Percentiles rank a stretch among this genome's conserved stretches.
Conservation (phyloP, 1,139 yeast genomes). For the Yamadazyma blattariae region DNA sequence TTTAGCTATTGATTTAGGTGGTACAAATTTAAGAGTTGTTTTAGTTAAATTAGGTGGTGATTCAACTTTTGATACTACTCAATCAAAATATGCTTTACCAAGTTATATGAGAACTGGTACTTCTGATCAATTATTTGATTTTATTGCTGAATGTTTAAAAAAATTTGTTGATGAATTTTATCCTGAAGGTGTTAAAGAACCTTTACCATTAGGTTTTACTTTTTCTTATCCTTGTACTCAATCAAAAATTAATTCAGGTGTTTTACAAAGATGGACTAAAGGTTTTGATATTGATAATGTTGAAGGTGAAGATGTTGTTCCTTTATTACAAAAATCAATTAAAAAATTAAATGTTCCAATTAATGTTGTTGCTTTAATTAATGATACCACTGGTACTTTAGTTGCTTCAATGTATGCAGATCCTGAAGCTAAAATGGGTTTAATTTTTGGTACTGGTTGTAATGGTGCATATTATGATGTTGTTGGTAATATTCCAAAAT, state of each 20-base stretch:
- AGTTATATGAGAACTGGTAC: slow-evolving; percentile 72
- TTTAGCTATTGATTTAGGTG: slow-evolving; percentile 93
- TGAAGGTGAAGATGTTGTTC: slow-evolving; percentile 93
- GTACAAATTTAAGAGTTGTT: slow-evolving; percentile 90
- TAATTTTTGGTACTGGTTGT: slow-evolving; percentile 97
- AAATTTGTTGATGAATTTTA: slow-evolving; percentile 58
- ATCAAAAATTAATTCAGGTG: slow-evolving; percentile 76
- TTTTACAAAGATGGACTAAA: slow-evolving; percentile 95
- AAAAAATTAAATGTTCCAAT: slow-evolving; percentile 68
- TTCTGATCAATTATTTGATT: slow-evolving; percentile 75
- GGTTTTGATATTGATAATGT: slow-evolving; percentile 94
- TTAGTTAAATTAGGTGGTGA: slow-evolving; percentile 77
- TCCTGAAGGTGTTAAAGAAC: slow-evolving; percentile 53
- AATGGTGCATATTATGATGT: slow-evolving; percentile 94
- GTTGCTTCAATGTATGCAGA: slow-evolving; percentile 95
- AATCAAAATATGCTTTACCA: slow-evolving; percentile 80
- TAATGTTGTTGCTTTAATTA: slow-evolving; percentile 85
- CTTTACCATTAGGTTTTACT: slow-evolving; percentile 87
- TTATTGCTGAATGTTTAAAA: slow-evolving; percentile 79
- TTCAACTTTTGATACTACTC: slow-evolving; percentile 76
- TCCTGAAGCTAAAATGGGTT: slow-evolving; percentile 86
- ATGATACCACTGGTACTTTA: slow-evolving; percentile 96
- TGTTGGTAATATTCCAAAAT: slow-evolving; percentile 73
- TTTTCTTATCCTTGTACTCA: slow-evolving; percentile 94
- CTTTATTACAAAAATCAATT: slow-evolving; percentile 79